Evolutionary conservation across 768 basidiomycete genomes (phyloP), one percentile per base, ranked within the genome.

Genomic region (Floccularia luteovirens): DNA sequence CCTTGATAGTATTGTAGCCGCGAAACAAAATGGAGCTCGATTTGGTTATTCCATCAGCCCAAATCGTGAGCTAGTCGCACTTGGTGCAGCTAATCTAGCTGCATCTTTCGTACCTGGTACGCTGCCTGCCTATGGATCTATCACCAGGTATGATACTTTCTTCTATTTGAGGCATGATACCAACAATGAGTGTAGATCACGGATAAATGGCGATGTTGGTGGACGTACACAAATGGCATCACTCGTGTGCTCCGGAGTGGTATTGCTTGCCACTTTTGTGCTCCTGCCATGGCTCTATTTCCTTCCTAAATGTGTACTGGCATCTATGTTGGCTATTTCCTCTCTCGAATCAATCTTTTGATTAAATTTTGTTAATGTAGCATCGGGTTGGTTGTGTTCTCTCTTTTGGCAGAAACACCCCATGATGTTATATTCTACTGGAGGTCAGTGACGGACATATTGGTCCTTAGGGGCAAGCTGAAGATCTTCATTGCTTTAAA

Each of bases 21-120:
- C 94, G 2, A 96, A 98, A 53, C 92, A 97, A 57, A 93, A 87
- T 44, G 79, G 79, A 0, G 74, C 79, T 3, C 80, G 82, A 10
- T 97, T 83, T 53, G 86, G 89, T 2, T 83, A 97, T 56, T 75
- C 86, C 0, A 86, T 98, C 47, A 87, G 80, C 47, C 90, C 92
- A 0, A 99, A 98, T 56, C 82, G 96, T 21, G 96, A 99, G 54
- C 71, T 98, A 1, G 93, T 97, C 19, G 96, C 96, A 1, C 67
- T 99, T 13, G 91, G 90, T 31, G 79, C 85, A 8, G 78, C 80
- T 10, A 96, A 96, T 55, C 65, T 94, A 24, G 73, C 64, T 3
- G 82, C 70, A 1, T 83, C 88, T 1, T 83, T 93, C 51, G 64
- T 97, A 39, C 84, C 89, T 3, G 94, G 96, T 1, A 87, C 88